Evolutionary conservation across 164 flowering plant species (phyloP).

Genomic region (Cinnamomum chago): DNA sequence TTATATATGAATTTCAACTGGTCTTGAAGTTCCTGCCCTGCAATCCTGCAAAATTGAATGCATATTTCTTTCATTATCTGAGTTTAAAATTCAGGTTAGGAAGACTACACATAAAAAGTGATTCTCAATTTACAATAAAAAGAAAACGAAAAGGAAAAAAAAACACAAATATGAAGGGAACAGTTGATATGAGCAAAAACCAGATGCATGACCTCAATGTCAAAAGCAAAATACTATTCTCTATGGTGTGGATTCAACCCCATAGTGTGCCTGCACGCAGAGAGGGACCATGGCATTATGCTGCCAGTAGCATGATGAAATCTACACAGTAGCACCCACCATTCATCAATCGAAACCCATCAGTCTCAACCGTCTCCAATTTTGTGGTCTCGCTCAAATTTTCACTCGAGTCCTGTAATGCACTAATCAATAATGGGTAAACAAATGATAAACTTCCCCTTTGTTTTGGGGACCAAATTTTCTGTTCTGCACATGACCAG

Average conservation of each 20-base stretch:
- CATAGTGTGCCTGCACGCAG: neutral
- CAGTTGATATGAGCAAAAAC: neutral
- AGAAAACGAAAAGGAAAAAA: neutral
- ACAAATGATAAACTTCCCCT: too few species aligned
- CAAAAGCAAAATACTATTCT: neutral
- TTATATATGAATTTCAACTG: slow-evolving; percentile 49
- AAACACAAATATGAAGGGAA: neutral
- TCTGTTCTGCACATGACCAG: too few species aligned
- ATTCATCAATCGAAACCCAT: too few species aligned
- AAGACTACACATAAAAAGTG: neutral
- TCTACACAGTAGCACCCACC: too few species aligned
- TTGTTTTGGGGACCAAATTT: too few species aligned
- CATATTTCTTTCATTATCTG: neutral
- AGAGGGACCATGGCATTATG: too few species aligned
- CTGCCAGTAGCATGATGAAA: too few species aligned
- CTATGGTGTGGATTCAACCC: neutral
- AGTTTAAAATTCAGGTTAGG: neutral
- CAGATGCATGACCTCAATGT: neutral
- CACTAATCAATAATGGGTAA: too few species aligned
- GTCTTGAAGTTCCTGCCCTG: slow-evolving; percentile 36
- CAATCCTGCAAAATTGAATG: slow-evolving; percentile 36
- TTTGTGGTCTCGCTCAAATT: too few species aligned
- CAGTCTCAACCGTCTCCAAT: too few species aligned
- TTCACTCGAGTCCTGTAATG: too few species aligned
- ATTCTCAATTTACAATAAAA: neutral